phyloP scores from a whole-genome alignment of 305 asterid species.

The Fraxinus greggii region DNA sequence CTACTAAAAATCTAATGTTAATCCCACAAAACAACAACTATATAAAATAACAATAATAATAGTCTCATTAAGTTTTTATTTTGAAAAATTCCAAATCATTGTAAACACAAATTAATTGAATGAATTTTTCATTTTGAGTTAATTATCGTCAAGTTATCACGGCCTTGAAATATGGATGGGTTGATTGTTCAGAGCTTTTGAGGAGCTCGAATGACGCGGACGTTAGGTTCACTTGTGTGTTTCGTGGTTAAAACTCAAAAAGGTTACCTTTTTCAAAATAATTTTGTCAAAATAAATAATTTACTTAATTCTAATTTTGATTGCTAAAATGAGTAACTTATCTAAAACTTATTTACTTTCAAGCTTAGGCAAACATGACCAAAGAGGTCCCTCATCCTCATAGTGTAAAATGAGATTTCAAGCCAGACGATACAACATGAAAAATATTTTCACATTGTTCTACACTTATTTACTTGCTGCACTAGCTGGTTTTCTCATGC shows the following conservation, averaged over 20 bases:
- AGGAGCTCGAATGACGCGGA: neutral
- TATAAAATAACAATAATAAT: too few species aligned
- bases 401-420: neutral
- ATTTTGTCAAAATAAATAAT: neutral
- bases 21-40: neutral
- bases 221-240: neutral
- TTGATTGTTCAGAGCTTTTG: neutral
- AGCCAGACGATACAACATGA: neutral
- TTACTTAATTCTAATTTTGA: neutral
- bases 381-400: neutral
- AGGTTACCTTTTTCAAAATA: neutral
- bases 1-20: too few species aligned
- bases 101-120: neutral
- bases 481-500: neutral
- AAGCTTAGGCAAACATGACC: neutral
- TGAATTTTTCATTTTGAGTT: neutral
- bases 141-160: neutral
- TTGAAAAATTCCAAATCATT: neutral
- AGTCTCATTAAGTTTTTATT: neutral
- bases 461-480: neutral
- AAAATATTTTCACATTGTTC: neutral
- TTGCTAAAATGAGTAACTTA: neutral
- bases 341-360: neutral
- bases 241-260: neutral
- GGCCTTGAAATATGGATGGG: neutral